Evolutionary conservation across 2,329 filamentous ascomycete genomes (phyloP), one percentile per base, ranked within the genome.

Genomic region (Sporothrix sp.): DNA sequence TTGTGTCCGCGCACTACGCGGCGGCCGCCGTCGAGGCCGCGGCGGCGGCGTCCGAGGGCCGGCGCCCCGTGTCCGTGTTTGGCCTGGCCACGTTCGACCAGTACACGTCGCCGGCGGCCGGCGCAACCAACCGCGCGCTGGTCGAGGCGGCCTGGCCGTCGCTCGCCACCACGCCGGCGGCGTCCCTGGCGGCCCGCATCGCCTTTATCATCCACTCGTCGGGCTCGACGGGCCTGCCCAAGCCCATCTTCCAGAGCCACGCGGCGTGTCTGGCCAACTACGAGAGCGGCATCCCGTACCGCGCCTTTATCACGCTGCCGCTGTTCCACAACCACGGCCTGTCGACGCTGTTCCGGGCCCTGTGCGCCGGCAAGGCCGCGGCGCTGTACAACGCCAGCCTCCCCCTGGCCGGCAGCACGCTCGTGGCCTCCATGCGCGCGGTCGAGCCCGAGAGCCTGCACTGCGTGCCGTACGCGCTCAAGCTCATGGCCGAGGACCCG

Each of bases 401-500:
- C 3, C 79, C 80, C 0, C 61, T 82, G 3, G 66, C 65, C 2
- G 64, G 68, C n/a, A 66, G 71, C 14, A 49, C 47, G 18, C 37
- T 49, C 3, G 62, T 81, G 2, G 61, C 75, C 2, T 59, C 64
- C 5, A 70, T 70, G 10, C 68, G 79, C 57, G 56, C 62, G 7
- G 18, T 42, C 6, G 60, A 60, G 7, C 60, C 70, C 51, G 71
- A 82, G 48, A 72, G 76, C 18, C 73, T 84, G 28, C 74, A 81
- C 51, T 73, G 70, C 3, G 81, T 85, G 0, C 81, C 82, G 0
- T 85, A 84, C 56, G 74, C 77, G 0, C 61, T 85, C 16, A 84
- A 84, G 58, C 64, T 85, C 0, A 66, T 85, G 1, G 73, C 73
- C 0, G 82, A 85, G 59, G 71, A 72, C 0, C 65, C 74, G 0